Conservation (phyloP, 2,329 filamentous ascomycete genomes). For the Arthroderma uncinatum region DNA sequence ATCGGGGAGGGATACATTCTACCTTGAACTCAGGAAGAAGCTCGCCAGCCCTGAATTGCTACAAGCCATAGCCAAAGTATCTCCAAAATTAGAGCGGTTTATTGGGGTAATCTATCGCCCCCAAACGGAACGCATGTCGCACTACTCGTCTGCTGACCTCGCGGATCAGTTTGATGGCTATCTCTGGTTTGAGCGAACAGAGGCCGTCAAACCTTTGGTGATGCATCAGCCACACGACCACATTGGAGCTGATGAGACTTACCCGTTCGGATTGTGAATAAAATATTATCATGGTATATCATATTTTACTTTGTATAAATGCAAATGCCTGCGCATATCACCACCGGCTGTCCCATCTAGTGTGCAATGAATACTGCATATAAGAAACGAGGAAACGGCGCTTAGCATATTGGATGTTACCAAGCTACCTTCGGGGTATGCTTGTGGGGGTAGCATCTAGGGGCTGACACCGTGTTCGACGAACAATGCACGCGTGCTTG, state of each 20-base stretch:
- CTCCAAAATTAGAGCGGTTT: slow-evolving; percentile 37
- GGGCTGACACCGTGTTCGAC: neutral
- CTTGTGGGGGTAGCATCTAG: neutral
- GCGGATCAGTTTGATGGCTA: slow-evolving; percentile 42
- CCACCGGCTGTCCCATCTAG: neutral
- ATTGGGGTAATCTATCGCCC: slow-evolving; percentile 45
- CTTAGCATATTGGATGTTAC: neutral
- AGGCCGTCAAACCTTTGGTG: slow-evolving; percentile 38
- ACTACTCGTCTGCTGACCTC: slow-evolving; percentile 39
- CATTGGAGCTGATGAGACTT: slow-evolving; percentile 39
- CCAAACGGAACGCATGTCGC: slow-evolving; percentile 39
- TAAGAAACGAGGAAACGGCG: neutral
- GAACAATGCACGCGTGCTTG: neutral
- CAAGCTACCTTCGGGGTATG: neutral
- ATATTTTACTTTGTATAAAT: neutral
- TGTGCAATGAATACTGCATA: neutral
- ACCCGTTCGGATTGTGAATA: slow-evolving; percentile 40
- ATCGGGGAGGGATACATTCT: slow-evolving; percentile 35
- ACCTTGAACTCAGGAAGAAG: slow-evolving; percentile 37
- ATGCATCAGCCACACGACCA: slow-evolving; percentile 35
- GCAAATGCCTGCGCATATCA: neutral
- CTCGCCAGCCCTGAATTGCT: slow-evolving; percentile 27
- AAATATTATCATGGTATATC: slow-evolving; percentile 7
- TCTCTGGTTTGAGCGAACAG: slow-evolving; percentile 41
- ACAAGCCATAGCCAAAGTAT: slow-evolving; percentile 28